Evolutionary conservation across 805 yeast genomes (phyloP).

Genomic region (Myxozyma sirexii): DNA sequence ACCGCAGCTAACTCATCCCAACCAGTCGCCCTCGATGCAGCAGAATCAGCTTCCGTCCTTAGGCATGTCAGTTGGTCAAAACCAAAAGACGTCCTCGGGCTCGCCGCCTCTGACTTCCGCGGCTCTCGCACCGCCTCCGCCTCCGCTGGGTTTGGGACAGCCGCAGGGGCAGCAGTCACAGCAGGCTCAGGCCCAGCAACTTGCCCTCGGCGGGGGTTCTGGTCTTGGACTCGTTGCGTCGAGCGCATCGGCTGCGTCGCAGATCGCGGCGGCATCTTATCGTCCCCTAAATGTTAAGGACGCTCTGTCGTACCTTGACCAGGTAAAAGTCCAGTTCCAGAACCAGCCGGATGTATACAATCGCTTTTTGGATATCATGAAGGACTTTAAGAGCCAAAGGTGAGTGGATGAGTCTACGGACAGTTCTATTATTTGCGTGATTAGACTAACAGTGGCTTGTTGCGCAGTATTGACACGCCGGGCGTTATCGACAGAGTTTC

Average conservation of each 20-base stretch:
- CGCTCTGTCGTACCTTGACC: constrained; percentile 92
- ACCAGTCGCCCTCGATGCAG: constrained; percentile 28
- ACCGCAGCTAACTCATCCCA: constrained; percentile 38
- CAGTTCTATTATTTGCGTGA: neutral
- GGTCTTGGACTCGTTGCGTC: constrained; percentile 10
- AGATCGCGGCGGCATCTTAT: constrained; percentile 38
- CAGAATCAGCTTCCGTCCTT: constrained; percentile 27
- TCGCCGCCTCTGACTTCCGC: constrained; percentile 35
- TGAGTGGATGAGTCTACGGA: constrained; percentile 40
- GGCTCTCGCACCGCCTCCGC: constrained; percentile 19
- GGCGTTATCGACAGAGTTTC: constrained; percentile 98
- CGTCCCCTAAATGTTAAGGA: constrained; percentile 90
- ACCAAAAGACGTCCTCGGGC: constrained; percentile 32
- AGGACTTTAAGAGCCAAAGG: constrained; percentile 95
- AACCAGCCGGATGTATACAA: constrained; percentile 95
- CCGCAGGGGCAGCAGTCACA: constrained; percentile 27
- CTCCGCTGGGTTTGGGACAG: constrained; percentile 21
- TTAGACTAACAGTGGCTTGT: neutral
- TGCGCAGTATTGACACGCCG: constrained; percentile 77
- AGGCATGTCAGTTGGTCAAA: constrained; percentile 37
- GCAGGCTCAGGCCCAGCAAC: constrained; percentile 29
- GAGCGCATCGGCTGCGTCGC: constrained; percentile 40
- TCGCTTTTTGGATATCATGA: constrained; percentile 95
- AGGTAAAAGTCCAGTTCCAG: constrained; percentile 89
- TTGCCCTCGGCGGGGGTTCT: constrained; percentile 5